phyloP scores from a whole-genome alignment of 495 filamentous ascomycete genomes.

The Trichodelitschia bisporula region DNA sequence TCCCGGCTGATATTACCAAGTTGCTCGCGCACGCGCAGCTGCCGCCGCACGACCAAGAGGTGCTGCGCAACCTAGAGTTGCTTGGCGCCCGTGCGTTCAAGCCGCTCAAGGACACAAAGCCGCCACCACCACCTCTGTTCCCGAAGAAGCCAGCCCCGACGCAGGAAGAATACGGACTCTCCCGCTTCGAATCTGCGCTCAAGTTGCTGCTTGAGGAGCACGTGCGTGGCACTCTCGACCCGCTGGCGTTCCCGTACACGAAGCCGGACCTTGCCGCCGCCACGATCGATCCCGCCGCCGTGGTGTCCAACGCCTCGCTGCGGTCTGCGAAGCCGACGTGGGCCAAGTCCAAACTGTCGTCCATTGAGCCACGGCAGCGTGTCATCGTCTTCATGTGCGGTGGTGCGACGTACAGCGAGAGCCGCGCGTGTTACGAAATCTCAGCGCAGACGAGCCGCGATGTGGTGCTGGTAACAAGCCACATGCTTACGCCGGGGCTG shows the following conservation, averaged over 20 bases:
- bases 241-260: conserved; percentile 50
- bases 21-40: conserved; percentile 67
- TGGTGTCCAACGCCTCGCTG: conserved; percentile 48
- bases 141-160: conserved; percentile 24
- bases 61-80: conserved; percentile 54
- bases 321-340: conserved; percentile 81
- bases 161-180: conserved; percentile 30
- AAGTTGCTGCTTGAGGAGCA: conserved; percentile 40
- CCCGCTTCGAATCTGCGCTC: conserved; percentile 27
- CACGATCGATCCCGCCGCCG: conserved; percentile 29
- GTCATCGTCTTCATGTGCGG: conserved; percentile 92
- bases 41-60: conserved; percentile 41
- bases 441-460: conserved; percentile 45
- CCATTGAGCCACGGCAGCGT: conserved; percentile 63
- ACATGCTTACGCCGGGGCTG: conserved; percentile 65
- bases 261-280: conserved; percentile 37
- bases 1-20: conserved; percentile 62
- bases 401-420: conserved; percentile 78
- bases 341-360: conserved; percentile 55
- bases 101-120: conserved; percentile 49
- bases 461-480: conserved; percentile 71
- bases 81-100: conserved; percentile 57
- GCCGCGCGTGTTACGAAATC: conserved; percentile 72
- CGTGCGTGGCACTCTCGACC: conserved; percentile 28
- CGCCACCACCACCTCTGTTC: conserved; percentile 39